Evolutionary conservation across 2,329 filamentous ascomycete genomes (phyloP).

Genomic region (Cladorrhinum sp.): DNA sequence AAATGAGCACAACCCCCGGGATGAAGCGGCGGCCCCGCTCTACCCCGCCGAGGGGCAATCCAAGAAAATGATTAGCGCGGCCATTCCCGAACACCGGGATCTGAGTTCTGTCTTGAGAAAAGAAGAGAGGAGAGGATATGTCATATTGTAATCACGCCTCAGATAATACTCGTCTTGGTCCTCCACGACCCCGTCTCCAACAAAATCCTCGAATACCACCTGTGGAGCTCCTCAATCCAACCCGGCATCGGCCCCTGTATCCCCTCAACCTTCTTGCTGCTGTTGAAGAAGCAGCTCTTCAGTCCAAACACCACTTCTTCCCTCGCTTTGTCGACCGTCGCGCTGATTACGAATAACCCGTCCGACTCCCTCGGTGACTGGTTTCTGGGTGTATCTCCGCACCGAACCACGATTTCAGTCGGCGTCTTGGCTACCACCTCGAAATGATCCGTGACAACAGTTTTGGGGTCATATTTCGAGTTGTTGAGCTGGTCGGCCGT

Average conservation of each 20-base stretch:
- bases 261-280: slow-evolving; percentile 36
- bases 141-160: neutral
- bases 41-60: neutral
- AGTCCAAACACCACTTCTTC: slow-evolving; percentile 61
- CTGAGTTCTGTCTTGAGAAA: neutral
- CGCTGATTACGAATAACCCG: slow-evolving; percentile 64
- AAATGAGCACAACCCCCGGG: neutral
- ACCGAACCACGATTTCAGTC: slow-evolving; percentile 59
- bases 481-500: slow-evolving; percentile 49
- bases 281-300: slow-evolving; percentile 61
- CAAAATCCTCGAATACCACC: slow-evolving; percentile 42
- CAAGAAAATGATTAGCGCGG: neutral
- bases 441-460: slow-evolving; percentile 67
- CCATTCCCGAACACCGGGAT: neutral
- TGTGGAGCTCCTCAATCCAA: slow-evolving; percentile 36
- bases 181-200: slow-evolving; percentile 39
- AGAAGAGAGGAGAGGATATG: neutral
- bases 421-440: slow-evolving; percentile 65
- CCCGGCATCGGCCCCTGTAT: slow-evolving; percentile 34
- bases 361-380: slow-evolving; percentile 56
- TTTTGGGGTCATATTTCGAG: slow-evolving; percentile 61
- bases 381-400: slow-evolving; percentile 62
- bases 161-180: slow-evolving; percentile 23
- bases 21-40: neutral
- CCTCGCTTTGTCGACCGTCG: slow-evolving; percentile 55